Conservation (phyloP, 306 rosid species). For the Senna siamea region DNA sequence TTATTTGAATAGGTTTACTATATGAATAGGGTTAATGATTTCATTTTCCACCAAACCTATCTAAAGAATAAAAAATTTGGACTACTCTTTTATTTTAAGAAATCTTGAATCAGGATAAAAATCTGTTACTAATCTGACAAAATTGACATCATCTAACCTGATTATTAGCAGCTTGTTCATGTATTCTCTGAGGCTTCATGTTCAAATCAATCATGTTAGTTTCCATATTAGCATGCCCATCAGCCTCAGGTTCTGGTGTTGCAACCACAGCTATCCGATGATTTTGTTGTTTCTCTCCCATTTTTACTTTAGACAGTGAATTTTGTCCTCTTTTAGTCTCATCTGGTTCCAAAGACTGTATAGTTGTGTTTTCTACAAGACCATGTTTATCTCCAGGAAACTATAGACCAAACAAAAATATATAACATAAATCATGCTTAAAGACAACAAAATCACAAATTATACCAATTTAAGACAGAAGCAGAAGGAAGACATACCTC, state of each 20-base stretch:
- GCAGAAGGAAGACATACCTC: conserved; percentile 58
- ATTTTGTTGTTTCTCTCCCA: conserved; percentile 56
- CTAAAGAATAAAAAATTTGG: not conserved
- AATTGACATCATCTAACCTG: conserved; percentile 52
- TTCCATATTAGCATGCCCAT: conserved; percentile 56
- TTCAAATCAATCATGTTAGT: conserved; percentile 76
- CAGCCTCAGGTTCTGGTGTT: conserved; percentile 51
- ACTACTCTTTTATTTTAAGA: conserved; percentile 1
- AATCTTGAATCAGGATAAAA: not conserved
- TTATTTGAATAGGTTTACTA: not conserved
- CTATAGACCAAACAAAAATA: conserved; percentile 47
- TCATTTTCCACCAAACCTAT: not conserved
- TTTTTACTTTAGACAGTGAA: conserved; percentile 40
- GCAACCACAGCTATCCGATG: conserved; percentile 46
- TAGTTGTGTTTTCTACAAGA: conserved; percentile 45
- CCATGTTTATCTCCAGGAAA: conserved; percentile 80
- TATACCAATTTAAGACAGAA: conserved; percentile 4
- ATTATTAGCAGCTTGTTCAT: conserved; percentile 66
- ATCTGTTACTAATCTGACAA: not conserved
- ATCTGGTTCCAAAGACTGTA: conserved; percentile 44
- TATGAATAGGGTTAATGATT: not conserved
- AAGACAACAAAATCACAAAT: conserved; percentile 15
- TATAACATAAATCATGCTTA: not conserved
- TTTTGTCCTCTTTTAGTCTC: conserved; percentile 54
- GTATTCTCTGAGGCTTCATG: conserved; percentile 73